A percentile compares a stretch with the other conserved stretches of the same genome.
Conservation (phyloP, 176 grass and related monocot genomes). For the Paspalum notatum region DNA sequence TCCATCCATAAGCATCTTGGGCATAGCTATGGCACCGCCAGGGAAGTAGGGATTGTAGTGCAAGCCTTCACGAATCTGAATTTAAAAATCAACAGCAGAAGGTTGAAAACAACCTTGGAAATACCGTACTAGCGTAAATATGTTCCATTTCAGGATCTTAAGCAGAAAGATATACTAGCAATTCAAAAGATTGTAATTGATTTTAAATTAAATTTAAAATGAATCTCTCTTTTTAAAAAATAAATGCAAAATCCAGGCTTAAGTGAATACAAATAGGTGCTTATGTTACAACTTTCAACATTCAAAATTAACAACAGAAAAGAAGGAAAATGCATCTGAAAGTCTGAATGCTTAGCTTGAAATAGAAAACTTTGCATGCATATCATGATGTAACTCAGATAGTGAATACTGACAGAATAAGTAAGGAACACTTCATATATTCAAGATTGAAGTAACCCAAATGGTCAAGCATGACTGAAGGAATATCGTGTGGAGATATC, state of each 20-base stretch:
- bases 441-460: background rate
- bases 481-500: background rate
- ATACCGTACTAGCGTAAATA: background rate
- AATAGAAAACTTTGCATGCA: background rate
- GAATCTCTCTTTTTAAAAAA: background rate
- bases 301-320: background rate
- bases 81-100: background rate
- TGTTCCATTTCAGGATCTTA: background rate
- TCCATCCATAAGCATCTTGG: conserved; percentile 98
- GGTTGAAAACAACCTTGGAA: background rate
- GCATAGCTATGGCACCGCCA: conserved; percentile 99
- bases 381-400: background rate
- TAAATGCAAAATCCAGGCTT: background rate
- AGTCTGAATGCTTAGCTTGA: no score
- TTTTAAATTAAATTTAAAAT: background rate
- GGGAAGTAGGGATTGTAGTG: conserved; percentile 90
- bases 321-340: background rate
- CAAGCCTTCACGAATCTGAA: conserved; percentile 71
- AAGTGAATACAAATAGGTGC: background rate
- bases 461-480: no score
- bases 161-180: background rate
- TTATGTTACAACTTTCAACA: background rate
- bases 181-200: background rate
- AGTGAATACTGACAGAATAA: background rate
- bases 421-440: background rate